These are phyloP conservation scores for Coemansia sp. DNA, from an alignment of 371 early-diverging fungal species.

Conservation along the genomic window DNA sequence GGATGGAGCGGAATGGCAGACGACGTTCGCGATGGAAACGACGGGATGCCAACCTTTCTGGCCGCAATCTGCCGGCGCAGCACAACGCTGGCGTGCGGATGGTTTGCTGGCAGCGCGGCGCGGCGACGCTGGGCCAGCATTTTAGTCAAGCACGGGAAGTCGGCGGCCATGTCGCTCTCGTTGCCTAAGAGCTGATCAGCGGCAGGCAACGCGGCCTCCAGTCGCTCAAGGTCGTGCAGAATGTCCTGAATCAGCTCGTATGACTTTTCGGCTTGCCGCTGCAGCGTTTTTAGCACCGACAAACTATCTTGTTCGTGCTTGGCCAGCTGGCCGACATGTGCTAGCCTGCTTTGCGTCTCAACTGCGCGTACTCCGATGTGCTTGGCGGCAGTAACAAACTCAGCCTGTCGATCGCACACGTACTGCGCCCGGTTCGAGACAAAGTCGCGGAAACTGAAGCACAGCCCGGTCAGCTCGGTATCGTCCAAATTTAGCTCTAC, in stretches of 20 bases:
- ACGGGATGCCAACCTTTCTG: conserved; percentile 27
- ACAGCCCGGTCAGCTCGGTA: conserved; percentile 42
- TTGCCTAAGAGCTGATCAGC: conserved; percentile 14
- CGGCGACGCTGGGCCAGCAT: conserved; percentile 40
- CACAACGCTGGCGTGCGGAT: conserved; percentile 21
- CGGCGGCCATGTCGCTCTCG: conserved; percentile 16
- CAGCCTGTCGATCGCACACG: conserved; percentile 38
- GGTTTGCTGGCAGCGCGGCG: conserved; percentile 11
- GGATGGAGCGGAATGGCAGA: conserved; percentile 13
- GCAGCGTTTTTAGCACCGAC: conserved; percentile 35
- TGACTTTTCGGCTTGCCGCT: conserved; percentile 52
- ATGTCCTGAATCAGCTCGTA: conserved; percentile 52
- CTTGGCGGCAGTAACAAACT: conserved; percentile 30
- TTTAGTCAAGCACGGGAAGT: conserved; percentile 22
- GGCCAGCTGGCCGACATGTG: conserved; percentile 27
- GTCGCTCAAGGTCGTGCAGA: conserved; percentile 48
- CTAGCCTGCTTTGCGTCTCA: conserved; percentile 22
- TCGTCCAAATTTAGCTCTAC: conserved; percentile 47
- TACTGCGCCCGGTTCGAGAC: conserved; percentile 35
- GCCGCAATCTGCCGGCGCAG: conserved; percentile 40
- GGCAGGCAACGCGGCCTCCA: conserved; percentile 41
- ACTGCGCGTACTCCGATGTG: conserved; percentile 33
- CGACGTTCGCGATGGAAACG: conserved; percentile 26
- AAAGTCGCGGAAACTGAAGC: conserved; percentile 48
- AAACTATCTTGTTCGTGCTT: conserved; percentile 37